Evolutionary conservation across 495 filamentous ascomycete species (phyloP), one percentile per base, ranked within the genome.

Genomic region (Aspergillus sparsus): DNA sequence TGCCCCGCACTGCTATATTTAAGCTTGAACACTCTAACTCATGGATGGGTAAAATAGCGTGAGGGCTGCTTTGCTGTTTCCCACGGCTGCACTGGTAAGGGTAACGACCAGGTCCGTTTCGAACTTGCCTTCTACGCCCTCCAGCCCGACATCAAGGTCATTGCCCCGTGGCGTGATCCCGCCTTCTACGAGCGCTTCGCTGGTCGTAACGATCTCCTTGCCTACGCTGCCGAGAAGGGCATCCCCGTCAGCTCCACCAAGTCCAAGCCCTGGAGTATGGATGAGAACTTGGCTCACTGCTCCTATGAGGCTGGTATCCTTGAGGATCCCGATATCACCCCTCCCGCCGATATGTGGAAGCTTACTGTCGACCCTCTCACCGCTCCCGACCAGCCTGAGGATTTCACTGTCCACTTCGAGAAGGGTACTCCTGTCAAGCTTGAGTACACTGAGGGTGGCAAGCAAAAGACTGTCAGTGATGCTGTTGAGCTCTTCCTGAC

Each of bases 31-130:
- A 59, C 5, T 27, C 13, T 7, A 39, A 16, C 46, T 62, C 7
- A 62, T 54, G 39, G 44, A 27, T 52, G 18, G 35, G 18, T 46
- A 34, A 47, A 39, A 60, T 32, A 75, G 75, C 61, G 71, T 46
- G 76, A 78, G 62, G 69, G 69, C 65, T 77, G 75, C 64, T 71
- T 74, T 60, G 85, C 63, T 75, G 80, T 93, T 66, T 86, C 83
- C 63, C 90, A 93, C 78, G 90, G 90, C 58, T 92, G 88, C 79
- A 93, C 91, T 27, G 89, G 90, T 62, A 92, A 93, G 75, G 91
- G 90, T 63, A 92, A 93, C 68, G 89, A 93, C 72, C 88, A 92
- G 74, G 89, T 95, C 59, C 86, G 91, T 67, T 94, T 96, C 78
- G 89, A 92, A 70, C 81, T 91, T 59, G 88, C 85, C 37, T 91